Evolutionary conservation across 176 grass and related monocot species (phyloP).

Genomic region (Olyra latifolia): DNA sequence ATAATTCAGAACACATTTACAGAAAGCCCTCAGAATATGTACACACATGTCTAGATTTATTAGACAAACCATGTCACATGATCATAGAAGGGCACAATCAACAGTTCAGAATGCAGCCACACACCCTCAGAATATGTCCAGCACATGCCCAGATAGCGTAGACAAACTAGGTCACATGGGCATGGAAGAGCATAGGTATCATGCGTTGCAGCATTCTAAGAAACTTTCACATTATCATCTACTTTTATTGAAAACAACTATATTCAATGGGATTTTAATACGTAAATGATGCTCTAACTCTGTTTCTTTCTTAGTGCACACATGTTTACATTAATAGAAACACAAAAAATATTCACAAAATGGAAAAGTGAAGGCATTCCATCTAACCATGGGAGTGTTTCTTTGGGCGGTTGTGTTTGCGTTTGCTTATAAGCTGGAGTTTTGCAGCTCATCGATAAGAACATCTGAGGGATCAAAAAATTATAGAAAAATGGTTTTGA

Average conservation of each 20-base stretch:
- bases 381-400: conserved; percentile 4
- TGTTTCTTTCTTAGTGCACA: not conserved
- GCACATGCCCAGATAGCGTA: conserved; percentile 5
- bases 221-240: not conserved
- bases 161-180: not conserved
- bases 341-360: conserved; percentile 12
- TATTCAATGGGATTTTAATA: not conserved
- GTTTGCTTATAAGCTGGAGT: too few species aligned
- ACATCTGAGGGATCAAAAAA: too few species aligned
- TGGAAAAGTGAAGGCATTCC: not conserved
- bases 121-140: not conserved
- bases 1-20: not conserved
- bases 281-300: not conserved
- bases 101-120: not conserved
- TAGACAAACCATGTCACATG: not conserved
- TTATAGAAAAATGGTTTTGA: too few species aligned
- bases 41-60: not conserved
- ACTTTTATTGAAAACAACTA: not conserved
- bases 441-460: too few species aligned
- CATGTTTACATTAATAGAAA: not conserved
- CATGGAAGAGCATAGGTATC: not conserved
- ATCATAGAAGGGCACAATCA: not conserved
- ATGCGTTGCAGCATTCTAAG: not conserved
- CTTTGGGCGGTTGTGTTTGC: too few species aligned
- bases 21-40: not conserved